phyloP scores from a whole-genome alignment of 768 basidiomycete species.

The Hygrocybe punicea region DNA sequence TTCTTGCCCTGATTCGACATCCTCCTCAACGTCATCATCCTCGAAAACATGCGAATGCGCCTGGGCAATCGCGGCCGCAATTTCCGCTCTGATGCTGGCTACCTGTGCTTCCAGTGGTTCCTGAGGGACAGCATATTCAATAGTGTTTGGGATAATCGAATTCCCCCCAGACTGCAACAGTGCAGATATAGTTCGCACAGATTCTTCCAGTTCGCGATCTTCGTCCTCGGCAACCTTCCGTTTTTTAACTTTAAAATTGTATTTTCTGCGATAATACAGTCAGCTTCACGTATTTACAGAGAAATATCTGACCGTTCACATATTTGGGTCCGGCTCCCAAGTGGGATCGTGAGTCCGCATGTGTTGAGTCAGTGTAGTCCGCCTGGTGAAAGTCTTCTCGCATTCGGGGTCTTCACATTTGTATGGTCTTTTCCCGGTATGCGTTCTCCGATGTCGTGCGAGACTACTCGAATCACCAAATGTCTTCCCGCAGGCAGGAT shows the following conservation, averaged over 20 bases:
- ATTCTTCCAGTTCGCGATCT: constrained; percentile 66
- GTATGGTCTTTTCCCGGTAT: constrained; percentile 82
- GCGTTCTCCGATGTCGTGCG: constrained; percentile 86
- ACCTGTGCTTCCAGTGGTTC: constrained; percentile 61
- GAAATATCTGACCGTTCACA: constrained; percentile 47
- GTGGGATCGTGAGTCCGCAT: constrained; percentile 84
- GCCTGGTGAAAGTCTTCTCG: constrained; percentile 84
- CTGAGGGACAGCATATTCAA: constrained; percentile 32
- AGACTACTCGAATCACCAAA: constrained; percentile 91
- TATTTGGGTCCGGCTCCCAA: constrained; percentile 81
- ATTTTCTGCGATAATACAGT: constrained; percentile 48
- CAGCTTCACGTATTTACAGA: constrained; percentile 16
- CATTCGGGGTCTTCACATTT: constrained; percentile 80
- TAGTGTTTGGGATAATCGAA: constrained; percentile 25
- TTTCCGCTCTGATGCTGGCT: constrained; percentile 76
- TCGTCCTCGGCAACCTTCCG: constrained; percentile 52
- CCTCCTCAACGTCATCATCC: constrained; percentile 52
- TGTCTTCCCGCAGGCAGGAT: constrained; percentile 80
- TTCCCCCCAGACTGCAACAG: constrained; percentile 53
- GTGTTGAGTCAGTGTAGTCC: constrained; percentile 80
- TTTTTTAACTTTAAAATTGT: constrained; percentile 75
- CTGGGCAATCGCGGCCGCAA: constrained; percentile 76
- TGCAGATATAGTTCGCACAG: constrained; percentile 71
- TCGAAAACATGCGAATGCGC: constrained; percentile 61
- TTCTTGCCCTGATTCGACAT: constrained; percentile 52